A percentile compares a stretch with the other conserved stretches of the same genome.
These are phyloP conservation scores for Penicillium sumatraense DNA, from an alignment of 2,329 filamentous ascomycete genomes.

Conservation along the genomic window DNA sequence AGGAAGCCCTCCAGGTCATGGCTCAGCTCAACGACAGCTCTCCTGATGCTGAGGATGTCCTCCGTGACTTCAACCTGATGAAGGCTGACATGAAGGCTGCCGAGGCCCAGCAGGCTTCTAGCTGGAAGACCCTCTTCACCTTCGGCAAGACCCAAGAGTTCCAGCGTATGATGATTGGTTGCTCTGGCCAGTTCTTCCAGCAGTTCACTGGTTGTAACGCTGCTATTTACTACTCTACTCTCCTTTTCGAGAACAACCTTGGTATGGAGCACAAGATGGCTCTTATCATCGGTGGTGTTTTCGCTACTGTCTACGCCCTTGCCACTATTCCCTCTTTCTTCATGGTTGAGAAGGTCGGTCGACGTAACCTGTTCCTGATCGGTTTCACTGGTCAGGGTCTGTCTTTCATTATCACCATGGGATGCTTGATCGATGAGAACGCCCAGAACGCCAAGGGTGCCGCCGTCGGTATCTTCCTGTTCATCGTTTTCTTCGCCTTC, in stretches of 20 bases:
- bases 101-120: constrained; percentile 28
- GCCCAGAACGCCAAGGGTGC: neutral
- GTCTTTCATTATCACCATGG: constrained; percentile 2
- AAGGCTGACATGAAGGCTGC: constrained; percentile 45
- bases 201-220: constrained; percentile 3
- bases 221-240: constrained; percentile 2
- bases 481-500: neutral
- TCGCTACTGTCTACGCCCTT: constrained; percentile 6
- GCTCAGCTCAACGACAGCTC: constrained; percentile 47
- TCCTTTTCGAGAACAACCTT: constrained; percentile 2
- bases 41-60: constrained; percentile 40
- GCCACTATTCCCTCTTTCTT: constrained; percentile 9
- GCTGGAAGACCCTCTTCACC: constrained; percentile 3
- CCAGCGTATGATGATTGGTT: constrained; percentile 5
- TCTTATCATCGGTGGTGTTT: neutral
- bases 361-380: constrained; percentile 50
- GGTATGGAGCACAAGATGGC: constrained; percentile 1
- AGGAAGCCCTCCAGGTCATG: constrained; percentile 52
- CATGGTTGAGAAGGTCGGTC: constrained; percentile 10
- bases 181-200: constrained; percentile 3
- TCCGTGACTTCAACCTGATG: constrained; percentile 41
- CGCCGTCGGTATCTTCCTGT: constrained; percentile 4
- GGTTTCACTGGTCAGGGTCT: constrained; percentile 56
- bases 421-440: neutral
- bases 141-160: constrained; percentile 3